A percentile compares a stretch with the other conserved stretches of the same genome.
phyloP scores from a whole-genome alignment of 371 early-diverging fungal genomes.

The Mucor saturninus region DNA sequence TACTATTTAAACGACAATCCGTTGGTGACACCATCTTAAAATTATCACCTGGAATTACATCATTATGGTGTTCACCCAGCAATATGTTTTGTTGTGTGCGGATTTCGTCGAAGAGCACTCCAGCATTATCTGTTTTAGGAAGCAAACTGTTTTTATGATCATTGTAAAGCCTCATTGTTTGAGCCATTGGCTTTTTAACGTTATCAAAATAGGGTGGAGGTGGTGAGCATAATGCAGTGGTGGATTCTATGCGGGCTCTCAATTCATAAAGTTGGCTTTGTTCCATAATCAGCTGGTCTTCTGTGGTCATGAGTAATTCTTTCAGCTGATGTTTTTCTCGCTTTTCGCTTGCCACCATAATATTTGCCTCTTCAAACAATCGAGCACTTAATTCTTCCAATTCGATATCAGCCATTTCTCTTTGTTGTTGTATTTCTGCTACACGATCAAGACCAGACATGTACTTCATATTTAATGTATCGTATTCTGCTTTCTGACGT shows the following conservation, averaged over 20 bases:
- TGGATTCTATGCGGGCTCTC: slow-evolving; percentile 2
- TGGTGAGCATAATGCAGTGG: not conserved
- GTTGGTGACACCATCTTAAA: not conserved
- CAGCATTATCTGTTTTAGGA: not conserved
- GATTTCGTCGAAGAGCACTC: not conserved
- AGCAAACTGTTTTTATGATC: not conserved
- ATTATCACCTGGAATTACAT: not conserved
- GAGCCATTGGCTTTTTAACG: slow-evolving; percentile 1
- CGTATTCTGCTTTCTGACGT: slow-evolving; percentile 53
- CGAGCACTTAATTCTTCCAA: slow-evolving; percentile 30
- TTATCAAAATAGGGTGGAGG: slow-evolving; percentile 1
- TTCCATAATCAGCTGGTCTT: slow-evolving; percentile 38
- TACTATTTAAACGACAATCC: not conserved
- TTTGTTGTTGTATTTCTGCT: slow-evolving; percentile 54
- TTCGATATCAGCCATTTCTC: slow-evolving; percentile 26
- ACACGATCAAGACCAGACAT: slow-evolving; percentile 67
- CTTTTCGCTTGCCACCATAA: slow-evolving; percentile 35
- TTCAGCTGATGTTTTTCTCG: slow-evolving; percentile 11
- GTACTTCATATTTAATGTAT: slow-evolving; percentile 66
- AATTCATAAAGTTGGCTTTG: slow-evolving; percentile 14
- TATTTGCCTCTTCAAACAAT: slow-evolving; percentile 39
- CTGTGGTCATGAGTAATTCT: not conserved
- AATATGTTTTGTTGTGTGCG: not conserved
- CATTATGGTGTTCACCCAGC: not conserved
- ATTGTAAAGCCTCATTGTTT: not conserved